Evolutionary conservation across 2,329 filamentous ascomycete species (phyloP).

Genomic region (Calonectria multiphialidica): DNA sequence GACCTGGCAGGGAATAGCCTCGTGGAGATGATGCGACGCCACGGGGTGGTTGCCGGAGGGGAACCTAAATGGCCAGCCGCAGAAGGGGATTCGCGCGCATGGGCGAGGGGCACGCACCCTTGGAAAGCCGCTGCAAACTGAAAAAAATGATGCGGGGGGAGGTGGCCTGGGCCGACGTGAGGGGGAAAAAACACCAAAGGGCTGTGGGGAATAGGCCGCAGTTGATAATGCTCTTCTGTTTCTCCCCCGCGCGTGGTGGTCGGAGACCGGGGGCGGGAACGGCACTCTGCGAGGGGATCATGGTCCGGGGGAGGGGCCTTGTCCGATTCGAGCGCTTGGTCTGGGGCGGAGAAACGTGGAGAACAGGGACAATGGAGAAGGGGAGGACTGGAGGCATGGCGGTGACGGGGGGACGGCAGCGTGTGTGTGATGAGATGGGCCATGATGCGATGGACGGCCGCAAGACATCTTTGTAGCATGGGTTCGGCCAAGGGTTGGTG

Average conservation of each 20-base stretch:
- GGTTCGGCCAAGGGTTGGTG: background rate
- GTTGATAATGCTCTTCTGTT: background rate
- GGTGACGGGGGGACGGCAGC: background rate
- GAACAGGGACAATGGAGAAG: background rate
- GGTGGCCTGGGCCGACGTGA: background rate
- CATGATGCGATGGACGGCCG: conserved; percentile 6
- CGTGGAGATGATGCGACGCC: background rate
- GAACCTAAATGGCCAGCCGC: conserved; percentile 1
- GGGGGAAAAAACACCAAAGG: background rate
- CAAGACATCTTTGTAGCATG: background rate
- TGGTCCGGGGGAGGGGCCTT: conserved; percentile 7
- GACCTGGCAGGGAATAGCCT: background rate
- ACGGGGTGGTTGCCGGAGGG: background rate
- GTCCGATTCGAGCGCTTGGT: conserved; percentile 30
- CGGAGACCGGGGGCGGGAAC: conserved; percentile 18
- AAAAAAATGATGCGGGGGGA: conserved; percentile 17
- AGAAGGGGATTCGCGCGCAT: conserved; percentile 27
- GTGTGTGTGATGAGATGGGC: background rate
- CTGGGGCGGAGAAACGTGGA: background rate
- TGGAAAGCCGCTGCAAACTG: background rate
- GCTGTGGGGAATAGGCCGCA: background rate
- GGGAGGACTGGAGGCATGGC: background rate
- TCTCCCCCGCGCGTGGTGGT: background rate
- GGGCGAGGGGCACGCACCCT: background rate
- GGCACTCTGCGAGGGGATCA: conserved; percentile 6